phyloP scores from a whole-genome alignment of 202 grass and related monocot species.

The Tripidium arundinaceum region DNA sequence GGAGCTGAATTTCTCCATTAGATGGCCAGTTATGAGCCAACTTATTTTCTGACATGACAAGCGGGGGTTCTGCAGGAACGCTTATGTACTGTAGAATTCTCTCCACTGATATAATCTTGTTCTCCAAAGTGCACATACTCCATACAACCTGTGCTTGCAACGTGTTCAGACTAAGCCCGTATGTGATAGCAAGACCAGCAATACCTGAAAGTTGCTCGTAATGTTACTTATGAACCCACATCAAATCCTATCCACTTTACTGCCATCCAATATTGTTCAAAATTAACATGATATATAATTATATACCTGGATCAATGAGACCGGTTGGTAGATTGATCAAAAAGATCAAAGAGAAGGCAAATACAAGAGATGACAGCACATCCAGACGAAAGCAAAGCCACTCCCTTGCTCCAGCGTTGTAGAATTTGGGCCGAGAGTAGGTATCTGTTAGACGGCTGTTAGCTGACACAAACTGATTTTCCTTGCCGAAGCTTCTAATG shows the following conservation, averaged over 20 bases:
- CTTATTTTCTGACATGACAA: constrained; percentile 46
- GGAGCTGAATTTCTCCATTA: constrained; percentile 53
- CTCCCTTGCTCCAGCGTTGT: constrained; percentile 55
- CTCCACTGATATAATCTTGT: constrained; percentile 87
- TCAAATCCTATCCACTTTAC: not conserved
- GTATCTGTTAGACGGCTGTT: constrained; percentile 61
- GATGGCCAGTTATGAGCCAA: constrained; percentile 57
- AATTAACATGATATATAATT: too few relatives aligned
- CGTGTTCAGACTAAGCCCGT: constrained; percentile 85
- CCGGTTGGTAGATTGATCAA: constrained; percentile 57
- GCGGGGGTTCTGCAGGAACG: constrained; percentile 72
- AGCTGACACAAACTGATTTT: constrained; percentile 46
- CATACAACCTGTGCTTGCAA: constrained; percentile 67
- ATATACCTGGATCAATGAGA: constrained; percentile 78
- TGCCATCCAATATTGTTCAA: not conserved
- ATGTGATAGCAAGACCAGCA: constrained; percentile 86
- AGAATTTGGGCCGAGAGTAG: constrained; percentile 57
- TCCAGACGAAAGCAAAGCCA: constrained; percentile 80
- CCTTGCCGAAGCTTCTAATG: constrained; percentile 78
- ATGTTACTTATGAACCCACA: constrained; percentile 8
- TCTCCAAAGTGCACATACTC: constrained; percentile 73
- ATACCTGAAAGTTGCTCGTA: constrained; percentile 50
- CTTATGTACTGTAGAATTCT: constrained; percentile 79
- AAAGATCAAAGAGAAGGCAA: constrained; percentile 75
- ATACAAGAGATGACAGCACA: constrained; percentile 67